Base-by-base conservation (phyloP, 2,329 filamentous ascomycete genomes). In the Colletotrichum filicis region DNA sequence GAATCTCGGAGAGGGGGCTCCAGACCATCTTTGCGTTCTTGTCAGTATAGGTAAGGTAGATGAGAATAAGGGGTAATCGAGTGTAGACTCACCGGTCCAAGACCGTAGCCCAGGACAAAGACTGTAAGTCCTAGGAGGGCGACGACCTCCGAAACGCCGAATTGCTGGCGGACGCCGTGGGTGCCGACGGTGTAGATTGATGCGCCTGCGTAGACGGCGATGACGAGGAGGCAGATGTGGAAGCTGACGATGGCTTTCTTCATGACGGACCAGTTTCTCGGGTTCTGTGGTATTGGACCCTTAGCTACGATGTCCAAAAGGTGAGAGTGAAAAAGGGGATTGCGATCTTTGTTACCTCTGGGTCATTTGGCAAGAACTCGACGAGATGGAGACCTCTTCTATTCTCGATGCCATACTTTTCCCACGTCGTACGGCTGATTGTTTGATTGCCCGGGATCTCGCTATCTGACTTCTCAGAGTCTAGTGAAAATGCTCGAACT, bases 111-210 rank as follows among this genome's bases (percentile, higher is more conserved):
- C 30, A 96, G 84, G 37, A 97, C 94, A 74, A 96, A 96, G 0
- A 96, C 83, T 0, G 92, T 92, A 70, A 97, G 91, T 19, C 88
- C 91, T 1, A 97, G 82, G 16, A 97, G 85, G 0, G 91, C 89
- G 5, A 95, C 92, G 82, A 95, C 93, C 12, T 91, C 85, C 35
- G 91, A 93, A 68, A 95, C 91, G 66, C 87, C 71, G 75, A 97
- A 95, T 58, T 90, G 86, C 22, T 90, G 78, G 1, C 85, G 80
- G 0, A 94, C 90, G 1, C 91, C 93, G 1, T 79, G 83, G 2
- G 96, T 85, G 78, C 95, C 93, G 8, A 94, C 91, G 0, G 94
- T 97, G 79, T 97, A 92, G 75, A 97, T 92, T 62, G 92, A 91
- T 58, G 71, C 68, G 6, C 71, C 71, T n/a, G 68, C 68, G 26